These are phyloP conservation scores for peach (Prunus persica) DNA, from an alignment of 306 rosid genomes.

Conservation along the genomic window Prunus_persica_NCBIv2 NC_034012.1:485501-486000, in stretches of 20 bases:
- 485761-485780: neutral
- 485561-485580: neutral
- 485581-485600: slow-evolving; percentile 13
- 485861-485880: too few species aligned
- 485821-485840: too few species aligned
- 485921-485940: too few species aligned
- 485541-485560: neutral
- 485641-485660: slow-evolving; percentile 20
- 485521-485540: neutral
- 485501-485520: slow-evolving; percentile 29
- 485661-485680: slow-evolving; percentile 15
- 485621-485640: slow-evolving; percentile 25
- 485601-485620: slow-evolving; percentile 29
- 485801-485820: too few species aligned
- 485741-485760: neutral
- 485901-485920: too few species aligned
- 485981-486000: too few species aligned
- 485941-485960: too few species aligned
- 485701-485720: slow-evolving; percentile 26
- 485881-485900: too few species aligned
- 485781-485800: neutral
- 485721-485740: neutral
- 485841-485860: too few species aligned
- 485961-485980: too few species aligned
- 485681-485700: slow-evolving; percentile 29